Percentiles rank a stretch among this genome's conserved stretches.
phyloP scores from a whole-genome alignment of 2,329 filamentous ascomycete genomes.

The Acrocalymma vagum region DNA sequence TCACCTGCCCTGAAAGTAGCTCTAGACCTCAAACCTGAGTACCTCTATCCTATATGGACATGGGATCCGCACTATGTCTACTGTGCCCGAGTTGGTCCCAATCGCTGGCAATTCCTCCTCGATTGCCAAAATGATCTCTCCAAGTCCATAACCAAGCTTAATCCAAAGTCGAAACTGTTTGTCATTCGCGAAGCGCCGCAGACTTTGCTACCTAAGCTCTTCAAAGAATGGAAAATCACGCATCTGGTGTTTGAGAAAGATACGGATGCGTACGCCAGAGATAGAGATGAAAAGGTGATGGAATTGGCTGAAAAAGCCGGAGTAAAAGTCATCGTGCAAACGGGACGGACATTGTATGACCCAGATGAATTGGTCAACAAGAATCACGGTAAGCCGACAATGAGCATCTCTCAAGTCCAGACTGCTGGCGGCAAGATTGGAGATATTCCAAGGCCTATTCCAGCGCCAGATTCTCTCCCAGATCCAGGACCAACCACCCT shows the following conservation, averaged over 20 bases:
- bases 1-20: conserved; percentile 77
- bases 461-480: conserved; percentile 67
- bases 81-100: conserved; percentile 72
- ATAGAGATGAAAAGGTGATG: conserved; percentile 68
- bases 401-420: conserved; percentile 75
- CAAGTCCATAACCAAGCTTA: conserved; percentile 71
- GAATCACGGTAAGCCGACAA: conserved; percentile 75
- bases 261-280: conserved; percentile 75
- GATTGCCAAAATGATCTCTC: conserved; percentile 79
- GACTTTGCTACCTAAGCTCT: conserved; percentile 75
- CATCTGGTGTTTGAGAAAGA: conserved; percentile 83
- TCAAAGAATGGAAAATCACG: conserved; percentile 76
- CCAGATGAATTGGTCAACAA: conserved; percentile 72
- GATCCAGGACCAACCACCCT: conserved; percentile 71
- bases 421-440: conserved; percentile 68
- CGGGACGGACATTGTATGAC: conserved; percentile 77
- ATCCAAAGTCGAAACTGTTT: conserved; percentile 74
- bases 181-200: conserved; percentile 77
- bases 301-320: conserved; percentile 70
- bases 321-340: conserved; percentile 70
- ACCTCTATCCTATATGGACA: conserved; percentile 78
- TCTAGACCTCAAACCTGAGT: conserved; percentile 72
- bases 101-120: conserved; percentile 76
- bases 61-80: conserved; percentile 87
- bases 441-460: conserved; percentile 67